Evolutionary conservation across 306 rosid genomes (phyloP), one percentile per base, ranked within the genome.

Genomic region (Hylodesmum podocarpum): DNA sequence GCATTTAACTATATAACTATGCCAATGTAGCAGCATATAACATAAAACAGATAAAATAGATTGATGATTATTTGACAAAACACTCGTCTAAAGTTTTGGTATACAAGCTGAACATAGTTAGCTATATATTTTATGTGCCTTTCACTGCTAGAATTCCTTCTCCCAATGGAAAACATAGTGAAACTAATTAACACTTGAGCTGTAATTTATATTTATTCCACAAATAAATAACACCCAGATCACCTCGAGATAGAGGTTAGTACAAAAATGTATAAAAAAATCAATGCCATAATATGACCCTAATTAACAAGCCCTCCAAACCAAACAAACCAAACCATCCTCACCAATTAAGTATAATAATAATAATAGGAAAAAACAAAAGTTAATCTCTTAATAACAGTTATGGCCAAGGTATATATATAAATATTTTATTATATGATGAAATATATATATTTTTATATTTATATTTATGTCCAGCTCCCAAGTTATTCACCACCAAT

Each of bases 401-500:
- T 72, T 84, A 67, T 74, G 69, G 50, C n/a, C 78, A 59, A 55
- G 25, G 69, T 70, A 73, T 82, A 66, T 43, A 33, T 66, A 49
- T 82, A 66, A 51, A 33, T 66, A 49, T 75, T 50, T 81, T 53
- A 70, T 78, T 70, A 51, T 73, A 53, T 61, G 70, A 61, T 67
- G 51, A 44, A 37, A 70, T 66, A 50, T 68, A 31, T 55, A 78
- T 72, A 37, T 65, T 11, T 64, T 8, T 66, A 21, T 57, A 29
- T 29, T n/a, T 33, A 19, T 34, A 10, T 59, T 11, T 34, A 80
- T 73, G 49, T 81, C 77, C 84, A 79, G 33, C 85, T 61, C 67
- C 78, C 61, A 64, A 76, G 86, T 91, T 91, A 86, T 87, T 83
- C 82, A 87, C 87, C 89, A 41, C 89, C 88, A 86, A 84, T 87